Evolutionary conservation across 2,329 filamentous ascomycete genomes (phyloP).

Genomic region (Gremmenia infestans): DNA sequence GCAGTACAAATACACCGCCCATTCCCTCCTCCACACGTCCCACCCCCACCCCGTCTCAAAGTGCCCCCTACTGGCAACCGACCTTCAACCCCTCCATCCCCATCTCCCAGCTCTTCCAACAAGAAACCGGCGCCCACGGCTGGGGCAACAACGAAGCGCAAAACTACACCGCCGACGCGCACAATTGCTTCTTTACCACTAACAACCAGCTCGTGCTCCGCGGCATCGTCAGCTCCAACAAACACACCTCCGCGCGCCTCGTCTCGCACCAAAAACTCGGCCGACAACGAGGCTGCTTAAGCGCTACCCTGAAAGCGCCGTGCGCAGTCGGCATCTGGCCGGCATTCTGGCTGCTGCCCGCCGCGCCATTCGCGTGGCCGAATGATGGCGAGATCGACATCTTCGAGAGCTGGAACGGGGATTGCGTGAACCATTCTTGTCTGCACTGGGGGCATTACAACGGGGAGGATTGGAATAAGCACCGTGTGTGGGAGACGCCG

Average conservation of each 20-base stretch:
- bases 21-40: not conserved
- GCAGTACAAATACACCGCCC: not conserved
- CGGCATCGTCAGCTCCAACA: constrained; percentile 38
- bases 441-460: constrained; percentile 55
- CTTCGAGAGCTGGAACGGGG: constrained; percentile 57
- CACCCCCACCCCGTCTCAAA: not conserved
- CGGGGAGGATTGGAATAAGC: constrained; percentile 50
- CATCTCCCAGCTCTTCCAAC: constrained; percentile 49
- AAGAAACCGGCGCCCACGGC: constrained; percentile 50
- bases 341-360: constrained; percentile 55
- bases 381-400: constrained; percentile 57
- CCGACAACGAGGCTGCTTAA: constrained; percentile 47
- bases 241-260: constrained; percentile 51
- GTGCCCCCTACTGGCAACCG: constrained; percentile 45
- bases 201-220: constrained; percentile 49
- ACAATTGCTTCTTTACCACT: constrained; percentile 51
- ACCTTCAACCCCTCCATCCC: constrained; percentile 43
- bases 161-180: constrained; percentile 46
- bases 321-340: constrained; percentile 55
- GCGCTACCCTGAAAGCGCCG: constrained; percentile 46
- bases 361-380: constrained; percentile 54
- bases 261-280: constrained; percentile 47
- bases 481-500: constrained; percentile 48
- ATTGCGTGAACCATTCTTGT: constrained; percentile 49
- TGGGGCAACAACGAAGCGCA: constrained; percentile 60